Conservation (phyloP, 768 basidiomycete species). For the Arthromyces matolae region DNA sequence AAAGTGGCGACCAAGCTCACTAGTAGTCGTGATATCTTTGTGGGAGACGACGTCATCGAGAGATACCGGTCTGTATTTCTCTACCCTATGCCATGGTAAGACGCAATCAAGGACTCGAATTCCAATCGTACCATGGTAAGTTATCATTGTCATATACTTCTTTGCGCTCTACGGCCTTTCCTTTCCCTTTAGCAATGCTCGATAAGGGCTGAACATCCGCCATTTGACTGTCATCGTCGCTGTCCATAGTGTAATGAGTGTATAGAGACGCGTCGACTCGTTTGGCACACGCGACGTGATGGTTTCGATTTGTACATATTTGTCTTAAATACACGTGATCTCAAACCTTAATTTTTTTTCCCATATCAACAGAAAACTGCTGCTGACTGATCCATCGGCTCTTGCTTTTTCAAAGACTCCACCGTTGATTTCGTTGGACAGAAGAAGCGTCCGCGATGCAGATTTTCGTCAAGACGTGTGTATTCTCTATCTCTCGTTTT, state of each 20-base stretch:
- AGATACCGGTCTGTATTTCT: constrained; percentile 92
- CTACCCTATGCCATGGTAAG: constrained; percentile 63
- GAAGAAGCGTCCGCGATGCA: constrained; percentile 88
- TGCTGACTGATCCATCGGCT: constrained; percentile 32
- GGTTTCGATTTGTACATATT: constrained; percentile 6
- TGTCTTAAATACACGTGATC: constrained; percentile 3
- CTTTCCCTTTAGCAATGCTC: constrained; percentile 62
- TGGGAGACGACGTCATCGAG: constrained; percentile 96
- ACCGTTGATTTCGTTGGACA: constrained; percentile 87
- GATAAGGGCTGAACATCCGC: constrained; percentile 42
- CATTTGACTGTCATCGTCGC: constrained; percentile 53
- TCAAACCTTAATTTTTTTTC: constrained; percentile 15
- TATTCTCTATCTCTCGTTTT: constrained; percentile 10
- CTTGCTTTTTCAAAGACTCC: constrained; percentile 92
- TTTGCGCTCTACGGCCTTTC: constrained; percentile 48
- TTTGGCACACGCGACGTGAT: constrained; percentile 11
- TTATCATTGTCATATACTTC: constrained; percentile 53
- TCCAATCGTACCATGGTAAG: constrained; percentile 67
- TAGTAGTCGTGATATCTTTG: constrained; percentile 90
- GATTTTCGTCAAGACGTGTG: constrained; percentile 97
- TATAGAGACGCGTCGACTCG: constrained; percentile 7
- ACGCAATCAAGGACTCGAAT: neutral
- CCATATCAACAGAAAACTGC: constrained; percentile 16
- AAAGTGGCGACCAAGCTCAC: constrained; percentile 42
- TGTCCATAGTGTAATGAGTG: constrained; percentile 40